Conservation (phyloP, 1,284 basidiomycete species). For the Heterobasidion parviporum region DNA sequence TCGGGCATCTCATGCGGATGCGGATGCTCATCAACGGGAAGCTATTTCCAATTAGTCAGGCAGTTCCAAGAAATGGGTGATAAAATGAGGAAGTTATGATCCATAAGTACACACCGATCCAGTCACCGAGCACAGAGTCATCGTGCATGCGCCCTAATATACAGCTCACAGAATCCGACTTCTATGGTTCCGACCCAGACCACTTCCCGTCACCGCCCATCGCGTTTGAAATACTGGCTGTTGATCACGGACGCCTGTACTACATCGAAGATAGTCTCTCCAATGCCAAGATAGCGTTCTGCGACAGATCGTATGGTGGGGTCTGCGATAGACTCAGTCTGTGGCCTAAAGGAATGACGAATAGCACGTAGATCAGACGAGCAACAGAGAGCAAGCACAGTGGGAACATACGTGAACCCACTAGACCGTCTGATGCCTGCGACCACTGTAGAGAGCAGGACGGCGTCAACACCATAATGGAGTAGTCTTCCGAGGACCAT, state of each 20-base stretch:
- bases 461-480: conserved; percentile 82
- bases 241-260: conserved; percentile 75
- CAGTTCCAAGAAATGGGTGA: neutral
- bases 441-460: conserved; percentile 81
- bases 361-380: neutral
- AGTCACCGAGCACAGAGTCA: too few relatives aligned
- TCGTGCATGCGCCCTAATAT: too few relatives aligned
- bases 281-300: conserved; percentile 79
- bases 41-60: too few relatives aligned
- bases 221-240: conserved; percentile 64
- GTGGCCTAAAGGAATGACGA: conserved; percentile 37
- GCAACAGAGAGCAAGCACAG: neutral
- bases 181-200: too few relatives aligned
- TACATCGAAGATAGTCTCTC: conserved; percentile 85
- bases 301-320: conserved; percentile 68
- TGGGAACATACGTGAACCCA: conserved; percentile 72
- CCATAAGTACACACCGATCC: too few relatives aligned
- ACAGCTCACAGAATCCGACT: too few relatives aligned
- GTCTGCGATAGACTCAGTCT: conserved; percentile 65
- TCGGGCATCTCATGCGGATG: too few relatives aligned
- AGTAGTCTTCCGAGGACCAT: conserved; percentile 79
- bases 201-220: neutral
- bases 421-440: conserved; percentile 90
- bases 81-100: neutral
- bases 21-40: too few relatives aligned